phyloP scores from a whole-genome alignment of 805 yeast genomes.

The Metschnikowia shivogae region DNA sequence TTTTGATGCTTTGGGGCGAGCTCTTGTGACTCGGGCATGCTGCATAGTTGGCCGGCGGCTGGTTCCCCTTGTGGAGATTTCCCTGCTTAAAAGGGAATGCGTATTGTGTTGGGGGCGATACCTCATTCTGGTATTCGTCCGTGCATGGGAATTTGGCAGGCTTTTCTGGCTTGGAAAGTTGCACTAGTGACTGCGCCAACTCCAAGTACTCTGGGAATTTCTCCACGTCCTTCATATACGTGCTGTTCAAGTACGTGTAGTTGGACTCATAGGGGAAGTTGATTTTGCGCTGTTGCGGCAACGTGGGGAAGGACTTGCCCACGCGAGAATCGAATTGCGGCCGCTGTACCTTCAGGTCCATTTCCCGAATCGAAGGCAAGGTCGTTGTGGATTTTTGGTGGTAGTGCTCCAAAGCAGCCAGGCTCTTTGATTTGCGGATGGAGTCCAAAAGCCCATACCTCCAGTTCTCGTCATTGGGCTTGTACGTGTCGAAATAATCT shows the following conservation, averaged over 20 bases:
- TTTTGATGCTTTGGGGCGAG: background rate
- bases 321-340: constrained; percentile 39
- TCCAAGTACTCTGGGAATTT: constrained; percentile 46
- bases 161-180: constrained; percentile 24
- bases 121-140: background rate
- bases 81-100: background rate
- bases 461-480: constrained; percentile 44
- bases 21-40: too few relatives aligned
- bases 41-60: background rate
- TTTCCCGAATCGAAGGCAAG: constrained; percentile 14
- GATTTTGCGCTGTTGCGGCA: constrained; percentile 29
- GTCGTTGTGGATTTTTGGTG: background rate
- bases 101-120: background rate
- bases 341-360: constrained; percentile 14
- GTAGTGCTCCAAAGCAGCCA: background rate
- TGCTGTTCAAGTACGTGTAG: constrained; percentile 46
- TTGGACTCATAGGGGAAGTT: constrained; percentile 53
- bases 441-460: constrained; percentile 38
- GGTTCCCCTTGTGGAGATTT: background rate
- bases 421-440: constrained; percentile 22
- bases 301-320: constrained; percentile 21
- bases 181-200: constrained; percentile 40
- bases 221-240: constrained; percentile 48
- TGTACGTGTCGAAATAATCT: constrained; percentile 43
- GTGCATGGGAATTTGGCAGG: background rate